phyloP scores from a whole-genome alignment of 2,329 filamentous ascomycete species.

The Alternaria angustiovoidea region DNA sequence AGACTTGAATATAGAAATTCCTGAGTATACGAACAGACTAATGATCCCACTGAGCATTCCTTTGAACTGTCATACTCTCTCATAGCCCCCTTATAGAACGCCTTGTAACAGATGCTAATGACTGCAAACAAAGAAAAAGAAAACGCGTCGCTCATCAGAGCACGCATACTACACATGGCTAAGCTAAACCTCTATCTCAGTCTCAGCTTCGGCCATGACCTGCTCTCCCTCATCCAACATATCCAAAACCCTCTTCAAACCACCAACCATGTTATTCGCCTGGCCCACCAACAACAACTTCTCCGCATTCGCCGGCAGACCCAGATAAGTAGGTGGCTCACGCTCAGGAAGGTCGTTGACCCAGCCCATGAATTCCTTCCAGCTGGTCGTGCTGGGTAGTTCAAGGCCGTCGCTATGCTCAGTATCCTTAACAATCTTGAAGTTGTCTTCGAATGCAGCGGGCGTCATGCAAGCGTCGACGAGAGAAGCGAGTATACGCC shows the following conservation, averaged over 20 bases:
- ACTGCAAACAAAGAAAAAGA: not conserved
- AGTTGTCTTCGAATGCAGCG: conserved; percentile 88
- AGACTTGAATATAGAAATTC: not conserved
- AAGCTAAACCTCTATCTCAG: conserved; percentile 17
- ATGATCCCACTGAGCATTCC: not conserved
- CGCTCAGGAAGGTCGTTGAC: conserved; percentile 91
- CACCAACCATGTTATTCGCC: conserved; percentile 82
- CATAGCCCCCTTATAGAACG: not conserved
- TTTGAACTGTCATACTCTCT: not conserved
- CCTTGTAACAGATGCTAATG: not conserved
- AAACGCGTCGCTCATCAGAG: not conserved
- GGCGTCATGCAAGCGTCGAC: conserved; percentile 83
- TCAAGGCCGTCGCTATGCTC: conserved; percentile 68
- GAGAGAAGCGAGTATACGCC: conserved; percentile 73
- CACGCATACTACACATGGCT: not conserved
- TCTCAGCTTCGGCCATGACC: conserved; percentile 72
- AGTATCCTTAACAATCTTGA: conserved; percentile 77
- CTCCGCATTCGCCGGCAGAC: conserved; percentile 93
- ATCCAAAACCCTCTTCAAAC: conserved; percentile 84
- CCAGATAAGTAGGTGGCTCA: conserved; percentile 94
- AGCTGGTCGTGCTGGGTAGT: conserved; percentile 80
- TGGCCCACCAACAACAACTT: conserved; percentile 91
- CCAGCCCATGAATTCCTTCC: conserved; percentile 90
- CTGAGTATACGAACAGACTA: not conserved
- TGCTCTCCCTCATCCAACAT: conserved; percentile 94